These are phyloP conservation scores for Kwoniella shandongensis DNA, from an alignment of 768 basidiomycete genomes.

Conservation along the genomic window DNA sequence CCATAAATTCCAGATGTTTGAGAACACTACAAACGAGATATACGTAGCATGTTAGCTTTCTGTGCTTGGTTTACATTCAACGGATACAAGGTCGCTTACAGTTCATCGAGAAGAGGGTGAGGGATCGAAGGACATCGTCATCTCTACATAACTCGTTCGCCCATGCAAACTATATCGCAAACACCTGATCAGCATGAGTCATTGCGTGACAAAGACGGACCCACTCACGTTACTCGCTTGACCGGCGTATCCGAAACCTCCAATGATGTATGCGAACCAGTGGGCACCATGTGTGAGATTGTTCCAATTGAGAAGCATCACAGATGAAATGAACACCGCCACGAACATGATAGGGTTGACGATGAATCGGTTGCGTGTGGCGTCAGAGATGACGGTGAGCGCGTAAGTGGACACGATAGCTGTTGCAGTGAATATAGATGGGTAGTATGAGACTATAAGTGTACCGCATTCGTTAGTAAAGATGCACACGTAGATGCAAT, in stretches of 20 bases:
- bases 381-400: constrained; percentile 28
- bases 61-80: too few species aligned
- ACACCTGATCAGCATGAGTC: not conserved
- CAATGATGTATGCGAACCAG: constrained; percentile 71
- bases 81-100: constrained; percentile 34
- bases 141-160: constrained; percentile 75
- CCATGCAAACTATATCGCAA: constrained; percentile 63
- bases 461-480: not conserved
- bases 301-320: constrained; percentile 62
- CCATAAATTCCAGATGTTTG: constrained; percentile 46
- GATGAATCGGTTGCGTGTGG: constrained; percentile 36
- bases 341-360: constrained; percentile 40
- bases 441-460: constrained; percentile 38
- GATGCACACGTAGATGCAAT: too few species aligned
- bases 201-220: not conserved
- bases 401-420: constrained; percentile 37
- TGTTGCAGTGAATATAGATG: constrained; percentile 32
- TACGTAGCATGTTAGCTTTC: too few species aligned
- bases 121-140: constrained; percentile 67
- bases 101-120: constrained; percentile 77
- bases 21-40: constrained; percentile 1
- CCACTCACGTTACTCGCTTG: constrained; percentile 63
- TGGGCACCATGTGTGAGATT: constrained; percentile 63
- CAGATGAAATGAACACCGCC: constrained; percentile 28
- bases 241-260: constrained; percentile 68